A percentile compares a stretch with the other conserved stretches of the same genome.
phyloP scores from a whole-genome alignment of 208 protist genomes.

The Acanthamoeba healyi region DNA sequence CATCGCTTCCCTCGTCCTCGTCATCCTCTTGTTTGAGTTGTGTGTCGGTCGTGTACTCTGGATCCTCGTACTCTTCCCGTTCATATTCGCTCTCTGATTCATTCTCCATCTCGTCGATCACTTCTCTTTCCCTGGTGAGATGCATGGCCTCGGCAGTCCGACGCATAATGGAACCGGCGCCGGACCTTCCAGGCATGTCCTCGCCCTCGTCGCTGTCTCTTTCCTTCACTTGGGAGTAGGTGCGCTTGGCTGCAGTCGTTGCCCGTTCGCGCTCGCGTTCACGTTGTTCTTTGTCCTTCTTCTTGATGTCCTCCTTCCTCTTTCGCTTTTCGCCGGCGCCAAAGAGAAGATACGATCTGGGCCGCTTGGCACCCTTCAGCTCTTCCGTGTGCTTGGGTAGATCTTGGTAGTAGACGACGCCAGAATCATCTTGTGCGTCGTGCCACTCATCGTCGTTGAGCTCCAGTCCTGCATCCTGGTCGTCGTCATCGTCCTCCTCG shows the following conservation, averaged over 20 bases:
- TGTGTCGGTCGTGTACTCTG: too few species aligned
- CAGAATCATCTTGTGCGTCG: background rate
- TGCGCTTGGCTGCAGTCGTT: too few species aligned
- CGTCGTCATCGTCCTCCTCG: background rate
- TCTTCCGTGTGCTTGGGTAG: background rate
- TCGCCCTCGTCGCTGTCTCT: background rate
- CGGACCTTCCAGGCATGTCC: too few species aligned
- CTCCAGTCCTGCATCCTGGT: background rate
- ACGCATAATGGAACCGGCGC: too few species aligned
- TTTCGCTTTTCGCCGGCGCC: conserved; percentile 14
- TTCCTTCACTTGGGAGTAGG: too few species aligned
- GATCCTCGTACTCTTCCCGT: conserved; percentile 18
- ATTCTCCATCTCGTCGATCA: background rate
- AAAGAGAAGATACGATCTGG: background rate
- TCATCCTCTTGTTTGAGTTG: background rate
- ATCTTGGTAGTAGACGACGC: too few species aligned
- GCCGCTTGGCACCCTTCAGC: background rate
- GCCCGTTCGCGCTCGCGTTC: background rate
- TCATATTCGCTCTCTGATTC: conserved; percentile 20
- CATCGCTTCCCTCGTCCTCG: background rate
- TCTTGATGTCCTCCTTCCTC: conserved; percentile 21
- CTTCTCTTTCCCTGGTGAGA: too few species aligned
- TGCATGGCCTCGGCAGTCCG: too few species aligned
- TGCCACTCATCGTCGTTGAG: background rate
- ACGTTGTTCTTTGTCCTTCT: background rate